Base-by-base conservation (phyloP, 768 basidiomycete genomes). In the Ramaria sp. region DNA sequence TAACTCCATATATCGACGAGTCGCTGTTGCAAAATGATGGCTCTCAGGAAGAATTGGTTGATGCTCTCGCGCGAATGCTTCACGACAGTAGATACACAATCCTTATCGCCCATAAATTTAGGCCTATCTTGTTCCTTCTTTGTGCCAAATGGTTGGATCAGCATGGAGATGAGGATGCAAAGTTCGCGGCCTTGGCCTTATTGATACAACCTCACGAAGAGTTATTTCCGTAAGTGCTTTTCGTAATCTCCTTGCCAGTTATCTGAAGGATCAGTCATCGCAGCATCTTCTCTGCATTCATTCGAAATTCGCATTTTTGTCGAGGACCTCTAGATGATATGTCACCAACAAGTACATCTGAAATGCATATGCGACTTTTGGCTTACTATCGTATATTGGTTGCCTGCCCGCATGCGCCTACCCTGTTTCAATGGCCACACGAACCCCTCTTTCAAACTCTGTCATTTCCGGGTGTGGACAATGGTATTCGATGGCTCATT, bases 341-440 rank as follows among this genome's bases (percentile, higher is more conserved):
- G 3, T 47, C 64, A n/a, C 56, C 61, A 1, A 56, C 73, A 47
- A 73, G 82, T 36, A 52, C 65, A 5, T 61, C 62, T 18, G 73
- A 75, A n/a, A 67, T 93, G 12, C 88, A 93, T 22, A 72, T 73
- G 48, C 66, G 86, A 0, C 75, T 96, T 30, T 72, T 95, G 42
- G 78, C 87, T 0, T 89, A 93, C 62, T 87, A 87, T 63, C 83
- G 93, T 37, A 75, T 95, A 48, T 72, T 93, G 16, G 74, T 77
- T 63, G 81, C 81, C 22, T 91, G 88, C 64, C 80, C 81, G 15
- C 71, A 79, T 57, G 73, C 93, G 18, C 83, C 89, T 2, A 57
- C 63, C 15, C 68, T 77, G 15, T 68, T 82, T n/a, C 61, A 67
- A 32, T 95, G 92, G 91, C 65, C 78, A 2, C 50, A 70, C 13